Percentiles rank a stretch among this genome's conserved stretches.
These are phyloP conservation scores for Alternaria rosae DNA, from an alignment of 2,329 filamentous ascomycete species.

Conservation along the genomic window DNA sequence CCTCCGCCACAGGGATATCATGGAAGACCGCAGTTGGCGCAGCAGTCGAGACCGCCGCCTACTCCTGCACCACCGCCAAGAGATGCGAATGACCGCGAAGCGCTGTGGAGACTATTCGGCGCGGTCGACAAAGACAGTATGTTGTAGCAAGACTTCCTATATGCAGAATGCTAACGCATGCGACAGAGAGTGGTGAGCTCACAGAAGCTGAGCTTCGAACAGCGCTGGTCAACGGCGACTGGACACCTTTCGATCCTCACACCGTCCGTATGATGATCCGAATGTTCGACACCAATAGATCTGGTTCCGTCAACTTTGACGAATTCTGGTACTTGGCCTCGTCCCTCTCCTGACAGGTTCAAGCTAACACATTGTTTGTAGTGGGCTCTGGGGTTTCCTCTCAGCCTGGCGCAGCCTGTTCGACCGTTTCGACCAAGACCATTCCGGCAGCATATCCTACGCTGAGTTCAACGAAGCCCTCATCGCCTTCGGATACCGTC, in stretches of 20 bases:
- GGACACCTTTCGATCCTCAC: constrained; percentile 89
- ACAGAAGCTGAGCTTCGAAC: constrained; percentile 86
- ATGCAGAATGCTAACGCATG: constrained; percentile 10
- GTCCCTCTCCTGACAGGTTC: background rate
- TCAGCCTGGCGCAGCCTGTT: constrained; percentile 94
- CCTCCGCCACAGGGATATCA: constrained; percentile 68
- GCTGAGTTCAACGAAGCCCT: constrained; percentile 90
- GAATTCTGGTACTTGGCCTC: constrained; percentile 74
- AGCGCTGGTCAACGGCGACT: constrained; percentile 95
- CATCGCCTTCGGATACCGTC: constrained; percentile 88
- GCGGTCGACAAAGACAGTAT: constrained; percentile 86
- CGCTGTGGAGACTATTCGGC: constrained; percentile 83
- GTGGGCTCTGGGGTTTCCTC: constrained; percentile 91
- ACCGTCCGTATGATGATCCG: constrained; percentile 99
- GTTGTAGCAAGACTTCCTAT: constrained; percentile 14
- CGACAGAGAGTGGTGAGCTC: constrained; percentile 75
- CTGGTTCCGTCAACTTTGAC: constrained; percentile 88
- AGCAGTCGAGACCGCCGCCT: constrained; percentile 50
- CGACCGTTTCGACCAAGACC: constrained; percentile 91
- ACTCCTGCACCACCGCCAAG: constrained; percentile 60
- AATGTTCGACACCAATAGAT: constrained; percentile 96
- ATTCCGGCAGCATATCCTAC: constrained; percentile 83
- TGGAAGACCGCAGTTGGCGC: constrained; percentile 66
- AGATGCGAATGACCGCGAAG: constrained; percentile 70
- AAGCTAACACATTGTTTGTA: constrained; percentile 27